Evolutionary conservation across 768 basidiomycete genomes (phyloP).

Genomic region (Rhodosporidiobolus odoratus): DNA sequence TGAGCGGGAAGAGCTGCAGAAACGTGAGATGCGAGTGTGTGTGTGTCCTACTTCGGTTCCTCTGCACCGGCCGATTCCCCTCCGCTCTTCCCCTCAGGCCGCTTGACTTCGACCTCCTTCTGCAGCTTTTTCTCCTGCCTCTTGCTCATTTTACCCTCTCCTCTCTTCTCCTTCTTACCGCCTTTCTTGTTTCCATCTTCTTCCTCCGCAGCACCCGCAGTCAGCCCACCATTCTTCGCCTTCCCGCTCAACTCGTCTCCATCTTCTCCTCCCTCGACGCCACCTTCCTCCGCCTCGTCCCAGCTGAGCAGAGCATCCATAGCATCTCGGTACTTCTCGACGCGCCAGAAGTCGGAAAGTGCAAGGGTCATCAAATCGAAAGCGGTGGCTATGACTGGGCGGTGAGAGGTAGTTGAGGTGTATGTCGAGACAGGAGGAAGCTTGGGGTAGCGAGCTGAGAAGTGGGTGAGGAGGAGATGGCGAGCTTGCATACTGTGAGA

Average conservation of each 20-base stretch:
- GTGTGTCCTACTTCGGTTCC: too few species aligned
- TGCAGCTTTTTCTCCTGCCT: neutral
- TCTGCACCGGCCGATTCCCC: too few species aligned
- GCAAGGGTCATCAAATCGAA: slow-evolving; percentile 71
- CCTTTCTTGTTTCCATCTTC: too few species aligned
- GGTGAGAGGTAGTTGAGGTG: slow-evolving; percentile 34
- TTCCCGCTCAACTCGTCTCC: neutral
- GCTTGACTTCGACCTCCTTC: neutral
- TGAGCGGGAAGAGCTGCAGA: too few species aligned
- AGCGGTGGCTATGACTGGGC: slow-evolving; percentile 63
- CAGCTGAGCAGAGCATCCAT: slow-evolving; percentile 53
- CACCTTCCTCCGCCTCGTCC: slow-evolving; percentile 43
- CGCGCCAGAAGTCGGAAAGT: slow-evolving; percentile 78
- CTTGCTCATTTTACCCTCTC: neutral
- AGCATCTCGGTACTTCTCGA: slow-evolving; percentile 67
- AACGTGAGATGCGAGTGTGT: too few species aligned
- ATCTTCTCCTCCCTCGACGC: too few species aligned
- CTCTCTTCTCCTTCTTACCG: too few species aligned
- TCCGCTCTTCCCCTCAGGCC: too few species aligned
- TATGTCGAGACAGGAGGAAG: slow-evolving; percentile 58
- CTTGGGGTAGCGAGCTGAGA: slow-evolving; percentile 88
- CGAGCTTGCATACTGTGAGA: slow-evolving; percentile 69
- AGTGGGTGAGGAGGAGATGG: slow-evolving; percentile 86
- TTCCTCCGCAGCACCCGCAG: too few species aligned
- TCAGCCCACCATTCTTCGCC: neutral